Percentiles rank a stretch among this genome's conserved stretches.
Evolutionary conservation across 306 rosid species (phyloP).

Genomic region (Lablab purpureus): DNA sequence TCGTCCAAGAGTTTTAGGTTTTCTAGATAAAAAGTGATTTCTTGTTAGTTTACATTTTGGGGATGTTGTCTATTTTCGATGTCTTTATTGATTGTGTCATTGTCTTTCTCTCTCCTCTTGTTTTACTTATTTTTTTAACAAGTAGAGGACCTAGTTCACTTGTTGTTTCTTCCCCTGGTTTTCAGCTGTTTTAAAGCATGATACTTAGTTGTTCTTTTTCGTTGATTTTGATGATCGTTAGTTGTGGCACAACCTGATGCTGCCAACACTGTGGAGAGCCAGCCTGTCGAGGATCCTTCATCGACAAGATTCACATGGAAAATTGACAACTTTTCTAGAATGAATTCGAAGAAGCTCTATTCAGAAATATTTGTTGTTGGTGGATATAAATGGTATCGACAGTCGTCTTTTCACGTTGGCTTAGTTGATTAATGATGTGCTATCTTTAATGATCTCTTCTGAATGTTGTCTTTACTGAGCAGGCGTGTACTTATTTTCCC

Average conservation of each 20-base stretch:
- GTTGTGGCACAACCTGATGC: constrained; percentile 78
- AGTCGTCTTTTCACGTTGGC: constrained; percentile 10
- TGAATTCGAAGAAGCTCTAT: constrained; percentile 74
- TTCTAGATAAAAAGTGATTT: background rate
- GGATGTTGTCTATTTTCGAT: constrained; percentile 17
- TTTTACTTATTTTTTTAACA: background rate
- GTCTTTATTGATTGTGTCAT: constrained; percentile 30
- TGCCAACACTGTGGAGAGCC: constrained; percentile 73
- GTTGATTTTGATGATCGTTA: constrained; percentile 47
- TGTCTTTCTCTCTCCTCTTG: background rate
- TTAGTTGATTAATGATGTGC: constrained; percentile 2
- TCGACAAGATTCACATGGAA: constrained; percentile 83
- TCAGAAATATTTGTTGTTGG: constrained; percentile 81
- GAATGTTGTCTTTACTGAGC: constrained; percentile 36
- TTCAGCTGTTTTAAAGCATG: constrained; percentile 31
- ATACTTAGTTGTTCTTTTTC: constrained; percentile 33
- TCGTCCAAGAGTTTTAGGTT: constrained; percentile 28
- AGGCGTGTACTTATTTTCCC: constrained; percentile 97
- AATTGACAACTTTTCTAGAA: constrained; percentile 77
- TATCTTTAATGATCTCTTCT: constrained; percentile 40
- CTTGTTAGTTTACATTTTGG: constrained; percentile 34
- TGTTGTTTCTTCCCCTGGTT: background rate
- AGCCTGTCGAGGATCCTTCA: constrained; percentile 82
- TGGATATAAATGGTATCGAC: constrained; percentile 79
- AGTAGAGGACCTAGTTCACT: constrained; percentile 34